Percentiles rank a stretch among this genome's conserved stretches.
Evolutionary conservation across 495 filamentous ascomycete species (phyloP).

Genomic region (Penicillium bovifimosum): DNA sequence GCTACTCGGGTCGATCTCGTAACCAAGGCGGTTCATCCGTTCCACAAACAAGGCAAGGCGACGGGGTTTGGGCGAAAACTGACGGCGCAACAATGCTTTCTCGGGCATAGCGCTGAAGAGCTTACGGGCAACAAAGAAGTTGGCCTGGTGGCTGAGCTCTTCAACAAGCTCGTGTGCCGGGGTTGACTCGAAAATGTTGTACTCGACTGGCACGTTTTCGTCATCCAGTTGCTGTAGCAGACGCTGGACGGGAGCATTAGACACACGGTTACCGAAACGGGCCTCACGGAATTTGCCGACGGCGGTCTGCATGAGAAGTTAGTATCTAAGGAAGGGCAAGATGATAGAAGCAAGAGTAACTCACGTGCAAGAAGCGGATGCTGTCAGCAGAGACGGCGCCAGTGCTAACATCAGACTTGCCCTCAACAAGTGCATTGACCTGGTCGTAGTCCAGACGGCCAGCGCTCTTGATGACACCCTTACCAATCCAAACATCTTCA

Average conservation of each 20-base stretch:
- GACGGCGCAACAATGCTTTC: conserved; percentile 85
- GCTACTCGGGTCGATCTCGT: conserved; percentile 80
- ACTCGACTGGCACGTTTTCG: conserved; percentile 92
- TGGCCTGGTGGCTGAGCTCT: conserved; percentile 87
- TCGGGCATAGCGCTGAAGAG: conserved; percentile 74
- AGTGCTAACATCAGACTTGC: conserved; percentile 51
- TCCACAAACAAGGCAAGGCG: conserved; percentile 87
- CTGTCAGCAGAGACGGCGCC: conserved; percentile 59
- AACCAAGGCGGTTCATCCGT: conserved; percentile 85
- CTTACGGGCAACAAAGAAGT: conserved; percentile 82
- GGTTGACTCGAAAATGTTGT: conserved; percentile 91
- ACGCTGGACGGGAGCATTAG: conserved; percentile 76
- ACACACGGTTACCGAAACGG: conserved; percentile 70
- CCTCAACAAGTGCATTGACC: conserved; percentile 71
- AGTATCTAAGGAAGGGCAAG: neutral
- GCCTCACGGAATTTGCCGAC: conserved; percentile 84
- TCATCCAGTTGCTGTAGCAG: conserved; percentile 94
- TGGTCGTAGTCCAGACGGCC: conserved; percentile 79
- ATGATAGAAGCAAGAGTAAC: conserved; percentile 19
- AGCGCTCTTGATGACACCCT: conserved; percentile 84
- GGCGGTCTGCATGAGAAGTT: conserved; percentile 47
- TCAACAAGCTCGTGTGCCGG: conserved; percentile 89
- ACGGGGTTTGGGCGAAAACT: conserved; percentile 76
- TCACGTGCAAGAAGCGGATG: conserved; percentile 70
- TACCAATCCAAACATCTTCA: conserved; percentile 86